Evolutionary conservation across 345 rosid species (phyloP).

Genomic region (Camelina sativa): DNA sequence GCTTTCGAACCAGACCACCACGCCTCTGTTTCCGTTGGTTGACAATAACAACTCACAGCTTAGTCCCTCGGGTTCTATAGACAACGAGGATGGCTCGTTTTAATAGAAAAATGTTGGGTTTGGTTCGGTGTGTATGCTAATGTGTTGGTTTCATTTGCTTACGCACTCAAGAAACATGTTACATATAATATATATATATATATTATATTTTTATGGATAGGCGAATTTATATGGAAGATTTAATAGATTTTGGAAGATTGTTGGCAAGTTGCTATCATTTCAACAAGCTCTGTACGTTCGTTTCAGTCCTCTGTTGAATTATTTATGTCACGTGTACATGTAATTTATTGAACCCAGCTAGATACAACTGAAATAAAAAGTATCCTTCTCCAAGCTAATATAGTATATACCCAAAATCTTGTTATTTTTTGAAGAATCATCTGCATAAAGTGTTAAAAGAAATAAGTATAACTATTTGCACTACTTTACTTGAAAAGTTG

Average conservation of each 20-base stretch:
- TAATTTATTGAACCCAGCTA: conserved; percentile 1
- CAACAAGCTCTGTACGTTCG: conserved; percentile 22
- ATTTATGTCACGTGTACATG: conserved; percentile 25
- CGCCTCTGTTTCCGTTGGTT: conserved; percentile 58
- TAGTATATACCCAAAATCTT: background rate
- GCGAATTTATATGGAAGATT: conserved; percentile 25
- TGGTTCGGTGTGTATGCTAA: conserved; percentile 25
- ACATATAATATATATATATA: conserved; percentile 1
- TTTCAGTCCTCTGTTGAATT: background rate
- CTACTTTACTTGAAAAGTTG: too few species aligned
- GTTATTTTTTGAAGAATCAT: background rate
- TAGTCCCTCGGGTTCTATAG: conserved; percentile 50
- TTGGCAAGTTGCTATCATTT: conserved; percentile 31
- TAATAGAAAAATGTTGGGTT: conserved; percentile 8
- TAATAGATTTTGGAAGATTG: conserved; percentile 19
- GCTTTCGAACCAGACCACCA: conserved; percentile 41
- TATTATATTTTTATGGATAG: conserved; percentile 28
- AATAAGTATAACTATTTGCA: too few species aligned
- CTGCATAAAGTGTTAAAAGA: too few species aligned
- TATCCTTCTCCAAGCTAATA: background rate
- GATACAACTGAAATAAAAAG: too few species aligned
- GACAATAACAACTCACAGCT: conserved; percentile 31
- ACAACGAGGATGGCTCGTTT: conserved; percentile 42
- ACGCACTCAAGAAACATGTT: conserved; percentile 24
- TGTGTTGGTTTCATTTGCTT: conserved; percentile 22